Evolutionary conservation across 2,329 filamentous ascomycete genomes (phyloP), one percentile per base, ranked within the genome.

Genomic region (Paraphoma chrysanthemicola): DNA sequence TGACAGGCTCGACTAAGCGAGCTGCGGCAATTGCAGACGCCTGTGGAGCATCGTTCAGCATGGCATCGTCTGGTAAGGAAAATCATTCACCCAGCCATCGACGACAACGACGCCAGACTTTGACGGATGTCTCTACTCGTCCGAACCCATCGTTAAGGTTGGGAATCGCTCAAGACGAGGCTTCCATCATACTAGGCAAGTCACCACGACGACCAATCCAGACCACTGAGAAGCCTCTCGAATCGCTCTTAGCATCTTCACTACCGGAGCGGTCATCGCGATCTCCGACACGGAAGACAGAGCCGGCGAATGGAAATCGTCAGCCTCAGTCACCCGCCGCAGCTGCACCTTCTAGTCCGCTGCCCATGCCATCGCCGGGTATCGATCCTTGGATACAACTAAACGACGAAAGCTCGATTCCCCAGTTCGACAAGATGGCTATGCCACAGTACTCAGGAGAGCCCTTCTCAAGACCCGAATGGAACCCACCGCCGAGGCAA

Each of bases 321-420:
- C 60, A 50, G 3, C 67, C 65, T 12, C 61, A 62, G 17, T 67
- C 68, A 8, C 60, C 63, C 2, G 60, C 54, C 10, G 50, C 42
- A 7, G 43, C 57, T 1, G 52, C 62, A 2, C 66, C 62, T 0
- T 75, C 73, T 17, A 75, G 71, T 42, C 74, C 72, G 12, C 59
- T 75, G 17, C 71, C 71, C 2, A 60, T 68, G 56, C 67, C 69
- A 10, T 75, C 74, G 1, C 69, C 72, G 6, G 51, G 51, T 33
- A 42, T 53, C 16, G 70, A 77, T 53, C 69, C 67, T 3, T 77
- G 73, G 74, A 60, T 73, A 60, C 60, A 66, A 6, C 55, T 70
- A n/a, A 57, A 48, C 44, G 28, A 74, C 38, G 60, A 69, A 17
- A 74, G 67, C 44, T 68, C 69, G 7, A 64, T 71, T 51, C 65